These are phyloP conservation scores for Kregervanrija pseudodelftensis DNA, from an alignment of 805 yeast genomes.

Conservation along the genomic window DNA sequence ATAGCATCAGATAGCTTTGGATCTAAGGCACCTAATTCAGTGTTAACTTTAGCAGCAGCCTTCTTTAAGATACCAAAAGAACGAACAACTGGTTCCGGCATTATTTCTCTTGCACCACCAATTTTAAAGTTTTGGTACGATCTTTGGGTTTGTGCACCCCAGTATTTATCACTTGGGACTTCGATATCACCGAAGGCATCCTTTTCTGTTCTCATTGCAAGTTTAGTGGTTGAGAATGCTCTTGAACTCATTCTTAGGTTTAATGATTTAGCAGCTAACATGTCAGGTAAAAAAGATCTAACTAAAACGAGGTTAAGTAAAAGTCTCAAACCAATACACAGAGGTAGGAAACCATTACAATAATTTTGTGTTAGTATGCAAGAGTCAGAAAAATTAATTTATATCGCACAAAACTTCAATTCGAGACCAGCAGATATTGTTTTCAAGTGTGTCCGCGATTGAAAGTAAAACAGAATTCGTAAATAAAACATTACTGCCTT, in stretches of 20 bases:
- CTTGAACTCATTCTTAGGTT: slow-evolving; percentile 15
- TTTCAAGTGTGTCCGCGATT: no score
- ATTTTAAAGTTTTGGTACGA: slow-evolving; percentile 91
- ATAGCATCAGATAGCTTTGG: slow-evolving; percentile 80
- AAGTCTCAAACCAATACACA: no score
- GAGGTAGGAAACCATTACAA: no score
- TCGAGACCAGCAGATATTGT: no score
- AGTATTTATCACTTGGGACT: slow-evolving; percentile 71
- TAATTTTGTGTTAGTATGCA: no score
- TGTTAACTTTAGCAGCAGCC: slow-evolving; percentile 90
- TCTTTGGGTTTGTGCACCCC: slow-evolving; percentile 98
- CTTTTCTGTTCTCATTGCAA: slow-evolving; percentile 60
- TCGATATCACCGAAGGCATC: slow-evolving; percentile 97
- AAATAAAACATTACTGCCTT: no score
- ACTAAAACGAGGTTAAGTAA: no score
- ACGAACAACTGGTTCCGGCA: slow-evolving; percentile 85
- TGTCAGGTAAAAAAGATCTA: slow-evolving; percentile 1
- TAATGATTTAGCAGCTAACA: slow-evolving; percentile 22
- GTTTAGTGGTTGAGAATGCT: slow-evolving; percentile 25
- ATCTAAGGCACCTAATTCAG: slow-evolving; percentile 73
- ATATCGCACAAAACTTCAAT: no score
- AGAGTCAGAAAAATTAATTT: no score
- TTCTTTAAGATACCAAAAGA: slow-evolving; percentile 94
- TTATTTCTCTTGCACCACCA: slow-evolving; percentile 84
- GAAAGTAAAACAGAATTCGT: no score